Evolutionary conservation across 305 asterid species (phyloP), one percentile per base, ranked within the genome.

Genomic region (Ilex paraguariensis): DNA sequence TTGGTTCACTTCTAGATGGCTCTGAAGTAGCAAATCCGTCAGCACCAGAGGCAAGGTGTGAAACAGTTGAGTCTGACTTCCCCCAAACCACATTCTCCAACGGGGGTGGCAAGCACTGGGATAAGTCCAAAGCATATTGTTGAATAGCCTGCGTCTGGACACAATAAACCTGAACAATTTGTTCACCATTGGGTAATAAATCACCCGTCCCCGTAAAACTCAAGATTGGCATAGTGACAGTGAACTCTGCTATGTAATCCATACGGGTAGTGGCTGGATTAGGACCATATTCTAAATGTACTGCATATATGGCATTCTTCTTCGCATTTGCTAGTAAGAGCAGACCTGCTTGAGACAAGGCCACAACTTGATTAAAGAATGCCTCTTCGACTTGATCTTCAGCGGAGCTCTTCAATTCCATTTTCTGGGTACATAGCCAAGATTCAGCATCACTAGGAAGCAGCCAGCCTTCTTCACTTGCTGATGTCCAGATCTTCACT

Each of bases 401-500:
- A 10, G 76, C 51, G 7, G 99, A 83, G 74, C 96, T 81, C 75
- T 78, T 94, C 65, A 94, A 68, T 72, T 86, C 97, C 79, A 91
- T 69, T 13, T 82, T 87, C 79, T 94, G 99, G 0, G 83, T 81
- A 72, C 96, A 94, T 16, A 70, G 79, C 99, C 99, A 91, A 31
- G 93, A 84, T 72, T 91, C 99, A 31, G 87, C 81, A 67, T 91
- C 97, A 75, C 90, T 84, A 17, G 98, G 91, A 67, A 88, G 98
- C 76, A 94, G 79, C 96, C 96, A 91, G n/a, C 99, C 99, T 76
- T 94, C 99, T 70, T 91, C 98, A 74, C 95, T 85, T 48, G 84
- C 81, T 69, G 97, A 87, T 60, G 79, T 75, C 99, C 99, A 94
- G 56, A 94, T 84, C 75, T 86, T 94, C 62, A 91, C 21, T 77